Conservation (phyloP, 805 yeast genomes). For the Starmera quercuum region DNA sequence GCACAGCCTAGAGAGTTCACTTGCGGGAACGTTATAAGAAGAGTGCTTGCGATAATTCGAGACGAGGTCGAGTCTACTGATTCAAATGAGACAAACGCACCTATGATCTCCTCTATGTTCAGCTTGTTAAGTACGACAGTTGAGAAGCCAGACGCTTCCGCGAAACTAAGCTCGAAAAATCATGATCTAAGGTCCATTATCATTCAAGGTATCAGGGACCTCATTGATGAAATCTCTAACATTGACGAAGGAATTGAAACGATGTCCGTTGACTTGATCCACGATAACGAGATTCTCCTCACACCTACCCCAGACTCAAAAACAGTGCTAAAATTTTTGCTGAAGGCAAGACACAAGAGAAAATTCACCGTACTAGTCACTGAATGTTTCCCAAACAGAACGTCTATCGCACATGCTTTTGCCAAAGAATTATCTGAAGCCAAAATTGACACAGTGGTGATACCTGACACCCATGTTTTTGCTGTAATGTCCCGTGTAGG, state of each 20-base stretch:
- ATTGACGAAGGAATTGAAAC: slow-evolving; percentile 87
- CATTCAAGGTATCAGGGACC: slow-evolving; percentile 86
- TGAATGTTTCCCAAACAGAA: slow-evolving; percentile 86
- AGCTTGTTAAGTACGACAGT: slow-evolving; percentile 57
- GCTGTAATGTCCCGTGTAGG: slow-evolving; percentile 98
- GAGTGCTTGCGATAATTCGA: slow-evolving; percentile 79
- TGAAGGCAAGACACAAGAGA: slow-evolving; percentile 84
- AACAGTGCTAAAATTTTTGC: slow-evolving; percentile 79
- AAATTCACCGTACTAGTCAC: slow-evolving; percentile 88
- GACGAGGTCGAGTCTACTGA: slow-evolving; percentile 62
- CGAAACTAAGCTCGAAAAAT: slow-evolving; percentile 18
- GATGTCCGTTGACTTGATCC: slow-evolving; percentile 89
- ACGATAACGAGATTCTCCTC: slow-evolving; percentile 76
- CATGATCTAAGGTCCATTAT: slow-evolving; percentile 74
- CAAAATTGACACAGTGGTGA: slow-evolving; percentile 81
- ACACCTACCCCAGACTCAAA: slow-evolving; percentile 94
- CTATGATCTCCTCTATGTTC: slow-evolving; percentile 81
- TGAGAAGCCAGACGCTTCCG: slow-evolving; percentile 9
- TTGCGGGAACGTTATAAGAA: slow-evolving; percentile 84
- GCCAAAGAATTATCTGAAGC: slow-evolving; percentile 76
- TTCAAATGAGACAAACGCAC: slow-evolving; percentile 24
- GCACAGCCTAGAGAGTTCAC: slow-evolving; percentile 89
- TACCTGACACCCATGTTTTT: slow-evolving; percentile 88
- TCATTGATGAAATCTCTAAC: slow-evolving; percentile 84
- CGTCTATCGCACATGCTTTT: slow-evolving; percentile 67